These are phyloP conservation scores for Deinandra increscens DNA, from an alignment of 129 eudicot genomes.

Conservation along the genomic window DNA sequence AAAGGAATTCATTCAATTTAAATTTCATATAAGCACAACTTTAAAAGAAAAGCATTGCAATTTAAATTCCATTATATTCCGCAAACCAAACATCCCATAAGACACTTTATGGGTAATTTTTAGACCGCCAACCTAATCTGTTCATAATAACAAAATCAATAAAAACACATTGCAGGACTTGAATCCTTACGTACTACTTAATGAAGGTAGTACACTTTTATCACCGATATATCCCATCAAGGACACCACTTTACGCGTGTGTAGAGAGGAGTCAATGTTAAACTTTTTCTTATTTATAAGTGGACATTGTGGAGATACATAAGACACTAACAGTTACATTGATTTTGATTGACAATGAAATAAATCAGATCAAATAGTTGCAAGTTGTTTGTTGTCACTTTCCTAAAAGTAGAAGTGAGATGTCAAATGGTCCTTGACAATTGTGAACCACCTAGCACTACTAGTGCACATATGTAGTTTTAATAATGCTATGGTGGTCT, in stretches of 20 bases:
- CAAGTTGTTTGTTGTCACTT: constrained; percentile 29
- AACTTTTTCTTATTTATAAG: constrained; percentile 19
- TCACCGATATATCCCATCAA: no score
- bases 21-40: no score
- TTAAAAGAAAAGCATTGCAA: no score
- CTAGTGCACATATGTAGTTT: constrained; percentile 19
- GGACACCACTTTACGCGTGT: neutral
- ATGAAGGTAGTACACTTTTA: no score
- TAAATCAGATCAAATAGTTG: constrained; percentile 2
- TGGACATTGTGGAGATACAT: constrained; percentile 7
- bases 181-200: no score
- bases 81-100: no score
- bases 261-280: constrained; percentile 19
- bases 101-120: no score
- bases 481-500: constrained; percentile 24
- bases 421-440: constrained; percentile 24
- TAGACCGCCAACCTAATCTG: no score
- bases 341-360: constrained; percentile 22
- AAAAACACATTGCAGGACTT: no score
- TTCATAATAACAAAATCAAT: no score
- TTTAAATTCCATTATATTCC: no score
- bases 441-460: constrained; percentile 17
- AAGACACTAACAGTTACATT: neutral
- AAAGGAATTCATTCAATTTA: no score
- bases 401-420: constrained; percentile 27